phyloP scores from a whole-genome alignment of 495 filamentous ascomycete genomes.

The Penicillium cinerascens region DNA sequence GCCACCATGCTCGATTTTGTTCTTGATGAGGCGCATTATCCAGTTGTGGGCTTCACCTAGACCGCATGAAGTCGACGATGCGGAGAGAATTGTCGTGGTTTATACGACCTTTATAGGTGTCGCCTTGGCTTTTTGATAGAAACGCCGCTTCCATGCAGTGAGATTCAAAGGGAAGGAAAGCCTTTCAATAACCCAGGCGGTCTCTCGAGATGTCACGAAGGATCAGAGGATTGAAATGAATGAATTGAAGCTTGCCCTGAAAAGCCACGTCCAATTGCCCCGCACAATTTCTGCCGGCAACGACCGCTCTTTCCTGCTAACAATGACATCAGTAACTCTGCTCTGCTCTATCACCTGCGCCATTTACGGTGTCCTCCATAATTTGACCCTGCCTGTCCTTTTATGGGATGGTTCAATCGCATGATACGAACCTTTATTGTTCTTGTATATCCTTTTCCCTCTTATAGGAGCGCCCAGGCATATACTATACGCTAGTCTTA shows the following conservation, averaged over 20 bases:
- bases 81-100: neutral
- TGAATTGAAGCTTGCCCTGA: neutral
- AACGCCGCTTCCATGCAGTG: neutral
- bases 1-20: slow-evolving; percentile 71
- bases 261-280: neutral
- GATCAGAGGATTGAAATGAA: neutral
- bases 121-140: neutral
- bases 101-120: neutral
- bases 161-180: neutral
- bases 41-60: neutral
- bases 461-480: no score
- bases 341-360: neutral
- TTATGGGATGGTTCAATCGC: neutral
- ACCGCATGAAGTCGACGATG: neutral
- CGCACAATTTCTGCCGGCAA: slow-evolving; percentile 1
- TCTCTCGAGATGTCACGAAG: neutral
- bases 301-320: neutral
- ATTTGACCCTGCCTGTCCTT: neutral
- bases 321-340: neutral
- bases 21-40: slow-evolving; percentile 68
- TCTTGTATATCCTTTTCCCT: no score
- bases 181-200: neutral
- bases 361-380: neutral
- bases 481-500: neutral
- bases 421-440: neutral